A percentile compares a stretch with the other conserved stretches of the same genome.
Conservation (phyloP, 208 protist genomes). For the Phytomonas sp. region DNA sequence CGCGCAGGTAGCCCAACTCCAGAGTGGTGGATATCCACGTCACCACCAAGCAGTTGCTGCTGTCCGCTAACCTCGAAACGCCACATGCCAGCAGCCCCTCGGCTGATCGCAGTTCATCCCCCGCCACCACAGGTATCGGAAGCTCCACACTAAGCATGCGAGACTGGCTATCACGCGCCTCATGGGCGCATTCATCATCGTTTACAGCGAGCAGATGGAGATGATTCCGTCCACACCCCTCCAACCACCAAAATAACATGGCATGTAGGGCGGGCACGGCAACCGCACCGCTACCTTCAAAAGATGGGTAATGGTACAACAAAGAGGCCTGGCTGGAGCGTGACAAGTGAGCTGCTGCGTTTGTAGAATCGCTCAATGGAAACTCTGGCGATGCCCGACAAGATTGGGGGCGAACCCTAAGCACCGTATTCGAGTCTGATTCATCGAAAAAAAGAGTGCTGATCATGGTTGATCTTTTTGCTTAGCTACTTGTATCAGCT, state of each 20-base stretch:
- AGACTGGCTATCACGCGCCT: constrained; percentile 33
- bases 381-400: not conserved
- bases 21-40: constrained; percentile 37
- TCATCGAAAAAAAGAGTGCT: constrained; percentile 78
- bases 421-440: constrained; percentile 34
- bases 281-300: constrained; percentile 42
- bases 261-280: constrained; percentile 44
- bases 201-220: constrained; percentile 58
- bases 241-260: constrained; percentile 68
- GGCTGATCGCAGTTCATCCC: not conserved
- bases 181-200: constrained; percentile 24
- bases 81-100: constrained; percentile 53
- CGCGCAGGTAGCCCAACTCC: constrained; percentile 24
- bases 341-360: not conserved
- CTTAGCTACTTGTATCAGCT: not conserved
- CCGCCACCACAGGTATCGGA: constrained; percentile 10
- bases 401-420: constrained; percentile 24
- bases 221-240: constrained; percentile 15
- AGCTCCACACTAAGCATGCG: constrained; percentile 63
- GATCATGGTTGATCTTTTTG: constrained; percentile 28
- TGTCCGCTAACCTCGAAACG: constrained; percentile 37
- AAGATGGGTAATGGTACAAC: constrained; percentile 6
- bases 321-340: not conserved
- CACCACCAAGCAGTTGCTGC: constrained; percentile 46
- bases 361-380: not conserved